These are phyloP conservation scores for Pelargonium citronellum DNA, from an alignment of 441 rosid genomes.

Conservation along the genomic window DNA sequence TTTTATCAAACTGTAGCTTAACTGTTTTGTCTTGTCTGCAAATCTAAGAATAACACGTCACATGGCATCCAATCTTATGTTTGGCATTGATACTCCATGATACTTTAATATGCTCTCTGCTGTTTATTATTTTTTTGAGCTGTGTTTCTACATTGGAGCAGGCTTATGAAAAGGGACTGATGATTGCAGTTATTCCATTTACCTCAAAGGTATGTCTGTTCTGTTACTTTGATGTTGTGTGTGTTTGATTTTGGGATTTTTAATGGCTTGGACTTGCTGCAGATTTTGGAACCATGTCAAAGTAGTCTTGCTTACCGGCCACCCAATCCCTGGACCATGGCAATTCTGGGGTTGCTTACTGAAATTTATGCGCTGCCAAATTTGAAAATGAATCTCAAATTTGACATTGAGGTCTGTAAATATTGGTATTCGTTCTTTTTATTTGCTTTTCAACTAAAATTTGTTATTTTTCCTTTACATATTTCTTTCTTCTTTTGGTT, in stretches of 20 bases:
- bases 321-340: slow-evolving; percentile 99
- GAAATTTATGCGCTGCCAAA: slow-evolving; percentile 98
- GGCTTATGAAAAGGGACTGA: slow-evolving; percentile 99
- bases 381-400: slow-evolving; percentile 97
- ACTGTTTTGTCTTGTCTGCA: background rate
- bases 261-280: slow-evolving; percentile 19
- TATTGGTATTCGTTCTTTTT: background rate
- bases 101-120: slow-evolving; percentile 2
- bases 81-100: no score
- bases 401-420: slow-evolving; percentile 86
- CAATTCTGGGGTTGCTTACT: slow-evolving; percentile 84
- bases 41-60: background rate
- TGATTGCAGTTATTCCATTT: slow-evolving; percentile 99
- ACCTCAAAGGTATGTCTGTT: slow-evolving; percentile 74
- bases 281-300: slow-evolving; percentile 97
- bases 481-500: slow-evolving; percentile 15
- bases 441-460: background rate
- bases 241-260: slow-evolving; percentile 16
- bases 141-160: slow-evolving; percentile 28
- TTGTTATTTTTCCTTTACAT: background rate
- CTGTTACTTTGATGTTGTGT: slow-evolving; percentile 12
- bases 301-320: slow-evolving; percentile 95
- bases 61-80: background rate
- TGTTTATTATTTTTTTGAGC: background rate
- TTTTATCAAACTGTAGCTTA: no score